Conservation (phyloP, 495 filamentous ascomycete genomes). For the Articulospora tetracladia region DNA sequence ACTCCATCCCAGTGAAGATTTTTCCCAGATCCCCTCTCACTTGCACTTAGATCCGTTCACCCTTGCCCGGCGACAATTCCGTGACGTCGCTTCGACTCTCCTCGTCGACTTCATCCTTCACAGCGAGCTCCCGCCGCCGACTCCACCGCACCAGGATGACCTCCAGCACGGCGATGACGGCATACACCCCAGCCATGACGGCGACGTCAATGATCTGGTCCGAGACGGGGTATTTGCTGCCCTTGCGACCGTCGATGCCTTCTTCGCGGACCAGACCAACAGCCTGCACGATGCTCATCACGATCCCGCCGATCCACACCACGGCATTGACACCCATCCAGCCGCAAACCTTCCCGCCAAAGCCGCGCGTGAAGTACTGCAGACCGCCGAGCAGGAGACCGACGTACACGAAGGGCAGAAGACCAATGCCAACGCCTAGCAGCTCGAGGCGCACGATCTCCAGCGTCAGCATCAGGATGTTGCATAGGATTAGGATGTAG, state of each 20-base stretch:
- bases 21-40: too few relatives aligned
- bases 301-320: conserved; percentile 28
- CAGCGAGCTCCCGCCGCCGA: neutral
- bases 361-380: conserved; percentile 21
- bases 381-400: conserved; percentile 22
- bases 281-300: conserved; percentile 28
- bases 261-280: conserved; percentile 24
- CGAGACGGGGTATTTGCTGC: conserved; percentile 29
- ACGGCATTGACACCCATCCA: conserved; percentile 26
- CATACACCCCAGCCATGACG: conserved; percentile 33
- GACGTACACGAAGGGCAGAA: conserved; percentile 31
- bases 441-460: conserved; percentile 31
- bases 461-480: conserved; percentile 30
- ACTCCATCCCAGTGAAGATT: too few relatives aligned
- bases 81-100: too few relatives aligned
- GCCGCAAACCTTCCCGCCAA: conserved; percentile 14
- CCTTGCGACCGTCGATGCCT: conserved; percentile 27
- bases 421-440: conserved; percentile 28
- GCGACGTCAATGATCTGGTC: conserved; percentile 32
- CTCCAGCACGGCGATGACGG: conserved; percentile 26
- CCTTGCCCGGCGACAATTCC: too few relatives aligned
- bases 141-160: conserved; percentile 20
- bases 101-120: neutral
- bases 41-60: too few relatives aligned
- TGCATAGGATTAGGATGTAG: conserved; percentile 26